Percentiles rank a stretch among this genome's conserved stretches.
Conservation (phyloP, 2,329 filamentous ascomycete species). For the Plenodomus biglobosus region DNA sequence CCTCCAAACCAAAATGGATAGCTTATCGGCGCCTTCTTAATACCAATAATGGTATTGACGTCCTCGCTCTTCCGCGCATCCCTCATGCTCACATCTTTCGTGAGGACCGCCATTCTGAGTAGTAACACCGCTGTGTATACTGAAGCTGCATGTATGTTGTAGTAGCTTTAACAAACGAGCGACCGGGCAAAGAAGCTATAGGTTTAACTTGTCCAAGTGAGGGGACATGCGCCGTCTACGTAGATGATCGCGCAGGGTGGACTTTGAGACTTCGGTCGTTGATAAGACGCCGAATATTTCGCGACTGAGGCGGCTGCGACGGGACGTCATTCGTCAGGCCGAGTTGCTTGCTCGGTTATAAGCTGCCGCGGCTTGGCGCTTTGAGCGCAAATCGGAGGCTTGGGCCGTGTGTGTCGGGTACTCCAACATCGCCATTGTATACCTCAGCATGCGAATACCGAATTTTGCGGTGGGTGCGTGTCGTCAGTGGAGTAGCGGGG, state of each 20-base stretch:
- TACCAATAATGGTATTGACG: slow-evolving; percentile 26
- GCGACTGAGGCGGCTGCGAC: slow-evolving; percentile 3
- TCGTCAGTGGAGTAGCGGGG: slow-evolving; percentile 19
- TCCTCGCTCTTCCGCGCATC: slow-evolving; percentile 47
- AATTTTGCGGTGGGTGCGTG: slow-evolving; percentile 21
- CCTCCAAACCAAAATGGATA: slow-evolving; percentile 84
- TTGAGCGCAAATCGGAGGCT: slow-evolving; percentile 10
- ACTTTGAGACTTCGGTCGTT: slow-evolving; percentile 21
- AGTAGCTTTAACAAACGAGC: neutral
- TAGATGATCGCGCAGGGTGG: neutral
- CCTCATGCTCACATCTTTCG: slow-evolving; percentile 34
- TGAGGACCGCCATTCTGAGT: slow-evolving; percentile 45
- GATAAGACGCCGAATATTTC: slow-evolving; percentile 25
- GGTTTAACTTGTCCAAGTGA: slow-evolving; percentile 12
- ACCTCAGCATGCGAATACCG: slow-evolving; percentile 31
- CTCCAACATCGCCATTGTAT: neutral
- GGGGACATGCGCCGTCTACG: neutral
- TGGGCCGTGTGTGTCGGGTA: slow-evolving; percentile 1
- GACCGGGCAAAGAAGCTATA: slow-evolving; percentile 1
- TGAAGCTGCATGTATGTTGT: slow-evolving; percentile 9
- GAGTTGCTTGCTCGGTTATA: slow-evolving; percentile 19
- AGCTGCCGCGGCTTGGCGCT: slow-evolving; percentile 29
- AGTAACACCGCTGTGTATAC: slow-evolving; percentile 5
- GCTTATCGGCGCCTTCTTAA: slow-evolving; percentile 42
- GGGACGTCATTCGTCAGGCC: slow-evolving; percentile 32